Conservation (phyloP, 768 basidiomycete species). For the Pisolithus microcarpus region DNA sequence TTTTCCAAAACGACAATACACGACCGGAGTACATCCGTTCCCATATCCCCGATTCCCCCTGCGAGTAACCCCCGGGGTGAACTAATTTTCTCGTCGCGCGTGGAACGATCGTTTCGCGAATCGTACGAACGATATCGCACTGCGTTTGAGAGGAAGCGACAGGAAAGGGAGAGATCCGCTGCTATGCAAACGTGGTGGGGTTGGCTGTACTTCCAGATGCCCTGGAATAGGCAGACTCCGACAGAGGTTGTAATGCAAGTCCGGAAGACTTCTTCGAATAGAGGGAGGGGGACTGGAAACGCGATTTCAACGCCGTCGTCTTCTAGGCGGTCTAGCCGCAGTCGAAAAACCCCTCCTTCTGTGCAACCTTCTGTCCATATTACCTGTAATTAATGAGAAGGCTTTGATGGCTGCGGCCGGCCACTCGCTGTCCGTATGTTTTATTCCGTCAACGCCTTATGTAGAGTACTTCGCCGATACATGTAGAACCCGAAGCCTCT, state of each 20-base stretch:
- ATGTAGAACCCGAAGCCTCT: neutral
- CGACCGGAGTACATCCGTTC: slow-evolving; percentile 41
- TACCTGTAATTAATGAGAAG: slow-evolving; percentile 22
- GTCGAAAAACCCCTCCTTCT: slow-evolving; percentile 18
- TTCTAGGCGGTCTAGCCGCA: slow-evolving; percentile 29
- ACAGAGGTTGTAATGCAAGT: slow-evolving; percentile 11
- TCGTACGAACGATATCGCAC: slow-evolving; percentile 88
- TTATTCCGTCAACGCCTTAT: neutral
- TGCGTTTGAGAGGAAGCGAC: slow-evolving; percentile 74
- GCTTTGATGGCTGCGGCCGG: slow-evolving; percentile 11
- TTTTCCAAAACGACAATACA: slow-evolving; percentile 27
- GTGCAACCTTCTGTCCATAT: slow-evolving; percentile 15
- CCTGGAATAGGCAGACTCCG: slow-evolving; percentile 18
- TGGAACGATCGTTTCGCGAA: slow-evolving; percentile 77
- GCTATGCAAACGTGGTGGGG: slow-evolving; percentile 25
- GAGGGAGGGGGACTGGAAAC: slow-evolving; percentile 21
- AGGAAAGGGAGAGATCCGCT: slow-evolving; percentile 49
- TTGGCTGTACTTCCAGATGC: slow-evolving; percentile 23
- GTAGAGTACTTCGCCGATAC: too few relatives aligned
- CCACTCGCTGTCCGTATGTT: slow-evolving; percentile 3
- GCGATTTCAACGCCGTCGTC: slow-evolving; percentile 24
- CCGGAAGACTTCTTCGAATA: slow-evolving; percentile 16
- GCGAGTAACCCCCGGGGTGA: slow-evolving; percentile 89
- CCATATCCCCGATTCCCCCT: slow-evolving; percentile 70
- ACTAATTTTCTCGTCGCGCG: slow-evolving; percentile 88